Evolutionary conservation across 345 rosid genomes (phyloP), one percentile per base, ranked within the genome.

Genomic region (Pistacia integerrima): DNA sequence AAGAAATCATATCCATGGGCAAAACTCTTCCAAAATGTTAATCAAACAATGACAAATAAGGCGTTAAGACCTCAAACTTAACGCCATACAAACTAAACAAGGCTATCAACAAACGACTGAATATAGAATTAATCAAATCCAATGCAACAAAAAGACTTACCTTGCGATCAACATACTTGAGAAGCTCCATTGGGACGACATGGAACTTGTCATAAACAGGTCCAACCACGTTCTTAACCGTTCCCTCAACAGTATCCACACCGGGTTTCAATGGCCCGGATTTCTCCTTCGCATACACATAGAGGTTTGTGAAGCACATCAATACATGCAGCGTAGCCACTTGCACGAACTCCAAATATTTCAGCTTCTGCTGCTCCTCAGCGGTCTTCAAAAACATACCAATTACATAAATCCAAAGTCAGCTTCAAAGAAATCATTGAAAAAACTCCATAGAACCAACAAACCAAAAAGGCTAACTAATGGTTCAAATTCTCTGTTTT

Each of bases 291-390:
- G 94, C 95, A 80, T 84, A 83, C 8, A 78, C 79, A 72, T 96
- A 96, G 28, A 96, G 82, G 38, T 83, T 77, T 66, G 86, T 41
- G 74, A 91, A 88, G 36, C 90, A 82, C 85, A 89, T 64, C 55
- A 82, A 72, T 0, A 90, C 92, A 74, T 91, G 87, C 16, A 91
- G 67, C 17, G 87, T 84, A 8, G 90, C 93, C 62, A 87, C 94
- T 85, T 96, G 99, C 74, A 91, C 95, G 54, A 90, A 92, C 79
- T 88, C 89, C 79, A 94, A 80, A 48, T 92, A 94, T 84, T 92
- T 94, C 76, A 94, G 76, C 83, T 84, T 88, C 82, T 87, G 76
- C 68, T 82, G 82, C 73, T 85, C 86, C 76, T 67, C 80, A 28
- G 51, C 25, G 22, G 44, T 55, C 82, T 74, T 54, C 10, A 4